Conservation (phyloP, 306 rosid genomes). For the Carpinus viminea region DNA sequence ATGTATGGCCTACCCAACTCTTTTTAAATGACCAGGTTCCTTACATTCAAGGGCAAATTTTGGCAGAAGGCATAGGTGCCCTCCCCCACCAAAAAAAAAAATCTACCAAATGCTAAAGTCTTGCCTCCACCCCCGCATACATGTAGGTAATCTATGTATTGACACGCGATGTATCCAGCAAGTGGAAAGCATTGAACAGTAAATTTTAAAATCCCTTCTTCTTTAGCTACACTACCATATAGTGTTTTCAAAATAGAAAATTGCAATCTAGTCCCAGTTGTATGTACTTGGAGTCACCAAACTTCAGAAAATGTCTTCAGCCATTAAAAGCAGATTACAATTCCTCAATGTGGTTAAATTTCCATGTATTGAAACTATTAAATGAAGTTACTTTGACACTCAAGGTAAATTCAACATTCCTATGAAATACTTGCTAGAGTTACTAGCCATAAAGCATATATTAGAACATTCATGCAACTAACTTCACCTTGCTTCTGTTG, state of each 20-base stretch:
- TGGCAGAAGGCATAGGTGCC: too few species aligned
- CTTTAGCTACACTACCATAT: background rate
- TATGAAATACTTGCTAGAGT: slow-evolving; percentile 1
- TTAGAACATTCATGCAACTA: background rate
- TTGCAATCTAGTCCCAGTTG: background rate
- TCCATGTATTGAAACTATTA: background rate
- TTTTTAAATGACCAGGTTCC: too few species aligned
- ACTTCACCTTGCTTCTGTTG: slow-evolving; percentile 79
- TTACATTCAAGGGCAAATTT: too few species aligned
- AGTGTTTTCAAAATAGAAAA: background rate
- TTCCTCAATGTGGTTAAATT: slow-evolving; percentile 3
- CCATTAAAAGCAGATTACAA: too few species aligned
- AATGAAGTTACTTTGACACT: background rate
- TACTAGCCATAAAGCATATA: slow-evolving; percentile 11
- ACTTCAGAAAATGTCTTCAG: too few species aligned
- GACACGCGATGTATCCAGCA: too few species aligned
- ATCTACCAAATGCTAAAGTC: too few species aligned
- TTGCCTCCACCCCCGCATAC: too few species aligned
- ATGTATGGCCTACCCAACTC: too few species aligned
- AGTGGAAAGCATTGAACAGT: background rate
- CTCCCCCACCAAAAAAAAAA: too few species aligned
- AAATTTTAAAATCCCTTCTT: background rate
- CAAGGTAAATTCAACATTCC: background rate
- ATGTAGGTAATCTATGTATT: too few species aligned
- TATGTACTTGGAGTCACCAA: background rate